A percentile compares a stretch with the other conserved stretches of the same genome.
Evolutionary conservation across 225 moss, liverwort and hornwort species (phyloP).

Genomic region (Lunularia cruciata): DNA sequence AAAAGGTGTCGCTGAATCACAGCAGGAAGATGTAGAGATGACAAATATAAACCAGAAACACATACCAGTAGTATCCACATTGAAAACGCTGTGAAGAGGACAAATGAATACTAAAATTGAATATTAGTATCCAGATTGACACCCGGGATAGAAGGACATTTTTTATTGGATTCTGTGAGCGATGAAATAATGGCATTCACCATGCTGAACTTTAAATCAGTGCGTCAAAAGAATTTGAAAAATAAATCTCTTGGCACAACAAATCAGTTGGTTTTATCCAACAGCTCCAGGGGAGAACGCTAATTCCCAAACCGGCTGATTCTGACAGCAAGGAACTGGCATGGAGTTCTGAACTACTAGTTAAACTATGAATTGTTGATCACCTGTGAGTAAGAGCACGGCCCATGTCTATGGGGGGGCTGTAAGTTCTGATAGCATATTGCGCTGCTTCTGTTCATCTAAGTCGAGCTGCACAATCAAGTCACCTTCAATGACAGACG

Average conservation of each 20-base stretch:
- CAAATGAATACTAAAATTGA: too few relatives aligned
- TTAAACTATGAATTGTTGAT: neutral
- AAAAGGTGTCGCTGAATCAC: too few relatives aligned
- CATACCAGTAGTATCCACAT: too few relatives aligned
- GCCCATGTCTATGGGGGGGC: constrained; percentile 1
- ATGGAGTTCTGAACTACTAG: neutral
- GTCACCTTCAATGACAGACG: neutral
- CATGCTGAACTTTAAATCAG: constrained; percentile 11
- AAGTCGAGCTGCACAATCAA: neutral
- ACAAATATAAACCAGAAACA: too few relatives aligned
- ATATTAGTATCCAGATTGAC: too few relatives aligned
- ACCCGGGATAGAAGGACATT: too few relatives aligned
- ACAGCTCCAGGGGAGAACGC: constrained; percentile 11
- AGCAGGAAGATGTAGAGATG: too few relatives aligned
- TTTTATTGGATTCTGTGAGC: neutral
- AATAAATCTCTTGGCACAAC: neutral
- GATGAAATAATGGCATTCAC: constrained; percentile 26
- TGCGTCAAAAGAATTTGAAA: constrained; percentile 7
- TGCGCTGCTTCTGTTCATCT: constrained; percentile 3
- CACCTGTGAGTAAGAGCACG: constrained; percentile 3
- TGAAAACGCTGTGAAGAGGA: too few relatives aligned
- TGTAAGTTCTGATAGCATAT: constrained; percentile 2
- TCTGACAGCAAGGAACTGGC: constrained; percentile 1
- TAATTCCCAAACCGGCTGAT: constrained; percentile 11
- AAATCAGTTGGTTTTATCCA: constrained; percentile 19